Percentiles rank a stretch among this genome's conserved stretches.
phyloP scores from a whole-genome alignment of 352 stramenopile genomes.

The Phytophthora sansomeana region DNA sequence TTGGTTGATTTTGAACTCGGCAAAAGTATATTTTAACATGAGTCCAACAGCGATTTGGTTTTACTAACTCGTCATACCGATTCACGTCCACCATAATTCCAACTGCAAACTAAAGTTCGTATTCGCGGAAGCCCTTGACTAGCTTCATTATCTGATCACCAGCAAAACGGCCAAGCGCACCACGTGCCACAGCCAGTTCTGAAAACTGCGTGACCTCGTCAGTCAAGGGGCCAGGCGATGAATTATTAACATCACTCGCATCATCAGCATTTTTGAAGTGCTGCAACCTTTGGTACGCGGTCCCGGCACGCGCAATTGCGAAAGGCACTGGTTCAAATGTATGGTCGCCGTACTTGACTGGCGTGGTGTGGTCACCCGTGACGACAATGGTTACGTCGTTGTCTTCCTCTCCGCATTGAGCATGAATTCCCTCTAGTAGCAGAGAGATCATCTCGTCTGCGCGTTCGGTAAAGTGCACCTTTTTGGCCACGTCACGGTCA shows the following conservation, averaged over 20 bases:
- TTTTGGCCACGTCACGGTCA: constrained; percentile 85
- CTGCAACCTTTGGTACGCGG: constrained; percentile 45
- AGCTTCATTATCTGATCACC: constrained; percentile 89
- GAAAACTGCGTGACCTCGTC: constrained; percentile 72
- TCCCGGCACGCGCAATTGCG: constrained; percentile 64
- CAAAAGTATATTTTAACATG: constrained; percentile 14
- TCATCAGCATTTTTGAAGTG: constrained; percentile 21
- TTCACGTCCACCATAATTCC: not conserved
- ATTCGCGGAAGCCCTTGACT: constrained; percentile 75
- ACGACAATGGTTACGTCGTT: constrained; percentile 84
- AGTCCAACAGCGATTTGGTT: constrained; percentile 24
- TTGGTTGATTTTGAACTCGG: constrained; percentile 3
- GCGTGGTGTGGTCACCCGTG: constrained; percentile 89
- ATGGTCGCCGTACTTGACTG: constrained; percentile 88
- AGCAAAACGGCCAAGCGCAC: constrained; percentile 78
- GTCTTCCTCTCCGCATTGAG: constrained; percentile 39
- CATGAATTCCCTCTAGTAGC: constrained; percentile 63
- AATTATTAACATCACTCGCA: constrained; percentile 8
- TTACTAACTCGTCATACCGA: constrained; percentile 19
- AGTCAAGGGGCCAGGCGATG: constrained; percentile 33
- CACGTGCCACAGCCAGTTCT: constrained; percentile 73
- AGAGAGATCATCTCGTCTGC: constrained; percentile 83
- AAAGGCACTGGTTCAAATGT: constrained; percentile 90
- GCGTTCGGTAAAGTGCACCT: constrained; percentile 87
- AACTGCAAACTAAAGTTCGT: constrained; percentile 47